phyloP scores from a whole-genome alignment of 805 yeast species.

The Candida verbasci region DNA sequence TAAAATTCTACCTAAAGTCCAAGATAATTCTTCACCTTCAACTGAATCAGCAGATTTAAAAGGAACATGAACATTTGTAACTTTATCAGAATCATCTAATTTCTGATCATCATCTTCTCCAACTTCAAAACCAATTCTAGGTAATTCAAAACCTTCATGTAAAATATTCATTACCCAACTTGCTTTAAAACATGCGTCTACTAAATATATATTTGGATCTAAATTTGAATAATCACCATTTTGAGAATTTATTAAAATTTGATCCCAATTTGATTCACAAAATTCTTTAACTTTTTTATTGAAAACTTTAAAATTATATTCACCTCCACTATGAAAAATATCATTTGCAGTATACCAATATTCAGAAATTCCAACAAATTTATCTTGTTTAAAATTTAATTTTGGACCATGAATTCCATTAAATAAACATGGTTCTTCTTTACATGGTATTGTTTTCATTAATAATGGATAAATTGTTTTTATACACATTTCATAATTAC shows the following conservation, averaged over 20 bases:
- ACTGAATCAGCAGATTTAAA: slow-evolving; percentile 81
- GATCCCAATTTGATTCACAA: slow-evolving; percentile 74
- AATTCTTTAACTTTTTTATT: slow-evolving; percentile 62
- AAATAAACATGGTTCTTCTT: slow-evolving; percentile 84
- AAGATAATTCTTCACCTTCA: slow-evolving; percentile 81
- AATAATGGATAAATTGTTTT: slow-evolving; percentile 71
- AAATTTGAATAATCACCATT: slow-evolving; percentile 58
- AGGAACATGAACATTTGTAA: slow-evolving; percentile 43
- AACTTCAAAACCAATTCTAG: slow-evolving; percentile 58
- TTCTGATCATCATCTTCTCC: too few species aligned
- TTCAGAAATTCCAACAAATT: slow-evolving; percentile 90
- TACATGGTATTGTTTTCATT: slow-evolving; percentile 75
- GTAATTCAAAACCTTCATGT: slow-evolving; percentile 90
- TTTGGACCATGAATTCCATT: slow-evolving; percentile 94
- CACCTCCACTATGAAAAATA: slow-evolving; percentile 83
- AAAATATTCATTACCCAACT: slow-evolving; percentile 87
- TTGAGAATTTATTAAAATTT: slow-evolving; percentile 43
- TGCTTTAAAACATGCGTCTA: slow-evolving; percentile 88
- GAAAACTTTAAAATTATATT: slow-evolving; percentile 70
- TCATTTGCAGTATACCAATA: slow-evolving; percentile 98
- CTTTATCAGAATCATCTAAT: slow-evolving; percentile 25
- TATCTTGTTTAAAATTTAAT: slow-evolving; percentile 72
- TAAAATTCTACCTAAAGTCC: slow-evolving; percentile 91
- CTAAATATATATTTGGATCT: slow-evolving; percentile 46
- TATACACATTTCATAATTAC: slow-evolving; percentile 72